Base-by-base conservation (phyloP, 2,329 filamentous ascomycete species). In the Fusarium nanum region DNA sequence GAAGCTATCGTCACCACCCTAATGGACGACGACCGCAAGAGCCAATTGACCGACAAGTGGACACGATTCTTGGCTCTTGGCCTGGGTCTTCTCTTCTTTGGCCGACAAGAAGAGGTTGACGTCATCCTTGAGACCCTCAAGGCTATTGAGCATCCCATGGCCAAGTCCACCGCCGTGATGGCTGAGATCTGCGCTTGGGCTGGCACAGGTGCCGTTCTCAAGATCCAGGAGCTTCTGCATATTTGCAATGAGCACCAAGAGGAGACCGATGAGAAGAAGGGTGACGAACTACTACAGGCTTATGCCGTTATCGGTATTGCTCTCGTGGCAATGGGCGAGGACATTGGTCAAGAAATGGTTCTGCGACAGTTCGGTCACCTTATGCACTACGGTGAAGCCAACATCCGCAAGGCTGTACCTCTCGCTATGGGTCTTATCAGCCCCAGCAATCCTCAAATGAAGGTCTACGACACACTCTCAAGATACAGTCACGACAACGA, bases 401-500 rank as follows among this genome's bases (percentile, higher is more conserved):
- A 99, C 79, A 99, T 99, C 75, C 92, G 96, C 68, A 96, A 96
- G 78, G 95, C 94, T 22, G 96, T 99, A 30, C 96, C 96, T 37
- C 86, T 99, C 57, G 96, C 96, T 27, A 97, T 99, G 93, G 97
- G 94, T 76, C 87, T 99, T 57, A 91, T 99, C 78, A 97, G 93
- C 82, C 93, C 97, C 14, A 98, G 94, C 83, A 99, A 99, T 83
- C 96, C 96, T 13, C 97, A 99, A 80, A 99, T 99, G 95, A 99
- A 98, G 86, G 93, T 99, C 49, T 99, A 99, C 84, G 96, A 99
- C 80, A 99, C 96, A 1, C 86, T 99, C 13, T 99, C 96, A 54
- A 88, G 96, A 77, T 99, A 99, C 87, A 97, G 92, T 70, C 96
- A 99, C 87, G 96, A 99, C 84, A 99, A 96, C 73, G 96, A 99